These are phyloP conservation scores for Hypoxylon sp. DNA, from an alignment of 2,329 filamentous ascomycete species.

Conservation along the genomic window DNA sequence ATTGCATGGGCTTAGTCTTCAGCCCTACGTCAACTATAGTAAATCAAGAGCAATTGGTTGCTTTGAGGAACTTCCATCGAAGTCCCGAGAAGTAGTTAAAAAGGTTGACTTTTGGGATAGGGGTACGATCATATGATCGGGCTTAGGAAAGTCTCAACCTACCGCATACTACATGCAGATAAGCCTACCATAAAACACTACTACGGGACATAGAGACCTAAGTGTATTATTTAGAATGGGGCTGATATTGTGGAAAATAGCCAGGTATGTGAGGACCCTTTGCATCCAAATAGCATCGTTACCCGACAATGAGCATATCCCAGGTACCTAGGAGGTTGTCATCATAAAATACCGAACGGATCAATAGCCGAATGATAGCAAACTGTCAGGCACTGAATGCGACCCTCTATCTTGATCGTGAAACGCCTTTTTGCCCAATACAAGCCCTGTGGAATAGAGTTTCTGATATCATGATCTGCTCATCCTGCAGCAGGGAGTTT, in stretches of 20 bases:
- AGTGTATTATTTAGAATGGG: too few species aligned
- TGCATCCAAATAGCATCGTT: neutral
- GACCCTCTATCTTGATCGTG: neutral
- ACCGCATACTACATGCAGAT: neutral
- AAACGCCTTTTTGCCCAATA: neutral
- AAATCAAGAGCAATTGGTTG: neutral
- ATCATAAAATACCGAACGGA: neutral
- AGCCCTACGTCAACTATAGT: neutral
- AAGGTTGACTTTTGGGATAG: neutral
- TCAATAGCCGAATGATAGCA: neutral
- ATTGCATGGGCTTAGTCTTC: too few species aligned
- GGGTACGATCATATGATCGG: constrained; percentile 6
- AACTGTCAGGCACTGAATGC: neutral
- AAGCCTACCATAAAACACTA: neutral
- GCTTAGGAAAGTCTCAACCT: too few species aligned
- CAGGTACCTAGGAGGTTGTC: too few species aligned
- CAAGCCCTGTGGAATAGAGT: neutral
- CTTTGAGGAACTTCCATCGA: neutral
- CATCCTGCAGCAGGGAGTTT: neutral
- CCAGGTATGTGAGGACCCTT: too few species aligned
- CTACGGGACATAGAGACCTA: too few species aligned
- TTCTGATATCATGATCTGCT: neutral
- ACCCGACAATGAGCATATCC: neutral
- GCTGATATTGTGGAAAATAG: too few species aligned
- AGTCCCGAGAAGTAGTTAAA: too few species aligned